Base-by-base conservation (phyloP, 768 basidiomycete genomes). In the Pisolithus albus region DNA sequence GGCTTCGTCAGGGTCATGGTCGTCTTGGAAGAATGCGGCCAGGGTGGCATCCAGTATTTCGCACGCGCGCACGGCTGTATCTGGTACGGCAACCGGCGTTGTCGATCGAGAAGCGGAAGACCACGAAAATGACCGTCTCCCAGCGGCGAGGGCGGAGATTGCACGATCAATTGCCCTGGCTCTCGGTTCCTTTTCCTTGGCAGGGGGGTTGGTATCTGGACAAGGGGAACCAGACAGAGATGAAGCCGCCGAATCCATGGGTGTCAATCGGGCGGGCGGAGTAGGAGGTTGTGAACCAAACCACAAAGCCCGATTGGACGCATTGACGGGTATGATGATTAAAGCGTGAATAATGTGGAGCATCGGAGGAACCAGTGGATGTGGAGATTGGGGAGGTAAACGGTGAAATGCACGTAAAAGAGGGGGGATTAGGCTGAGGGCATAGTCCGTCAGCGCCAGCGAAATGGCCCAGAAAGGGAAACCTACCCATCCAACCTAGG, bases 311-410 rank as follows among this genome's bases (percentile, higher is more conserved):
- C 75, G 79, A 49, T 85, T 74, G 44, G 75, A 65, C 11, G 82
- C 66, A 34, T 74, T 69, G 49, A 89, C 73, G 40, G 93, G 93
- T 51, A 94, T 79, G 32, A 77, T 80, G 53, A 94, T 88, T 42
- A 96, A 76, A 9, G 81, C 73, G 62, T 96, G 89, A 38, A 95
- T 84, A 49, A 84, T 76, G 54, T 95, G 87, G 1, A 88, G 83
- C 32, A 96, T 68, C 0, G 93, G 91, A 0, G 84, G 68, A 0
- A 80, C 71, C 36, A 95, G 71, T 2, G 90, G 91, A 3, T 72
- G 74, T 9, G 78, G 76, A 47, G 78, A 81, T 5, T 78, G 74
- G 4, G 78, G 75, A 0, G 86, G 82, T 21, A 88, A 75, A n/a
- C 74, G 61, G 55, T 81, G 75, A 66, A 92, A 88, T 5, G 82